Evolutionary conservation across 257 asterid genomes (phyloP), one percentile per base, ranked within the genome.

Genomic region (Nicotiana knightiana): DNA sequence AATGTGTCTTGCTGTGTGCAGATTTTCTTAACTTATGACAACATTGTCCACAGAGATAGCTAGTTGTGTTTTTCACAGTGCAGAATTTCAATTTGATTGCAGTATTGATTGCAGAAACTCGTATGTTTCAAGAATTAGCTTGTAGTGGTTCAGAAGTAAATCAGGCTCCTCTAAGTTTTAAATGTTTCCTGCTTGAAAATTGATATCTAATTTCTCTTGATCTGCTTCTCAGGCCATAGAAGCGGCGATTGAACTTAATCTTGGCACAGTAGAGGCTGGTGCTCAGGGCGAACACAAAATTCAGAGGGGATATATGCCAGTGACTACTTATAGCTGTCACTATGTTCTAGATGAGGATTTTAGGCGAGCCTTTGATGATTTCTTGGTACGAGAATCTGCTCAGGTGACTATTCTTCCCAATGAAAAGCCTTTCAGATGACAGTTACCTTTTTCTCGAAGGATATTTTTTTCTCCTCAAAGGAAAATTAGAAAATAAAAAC

Each of bases 261-360:
- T 96, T 48, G 89, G 83, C 84, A 92, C 83, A 85, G 97, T 96
- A 65, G 98, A 96, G 89, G 99, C 99, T 30, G 99, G 99, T 78
- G 99, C 99, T 51, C 99, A 96, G 85, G 99, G 99, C 6, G 99
- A 96, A 86, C 99, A 96, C 83, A 96, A 96, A 87, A 94, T 96
- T 81, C 98, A 94, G 87, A 88, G 99, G 87, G 99, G 99, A 9
- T 96, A 96, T 85, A 84, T 94, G 89, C 99, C 99, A 0, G 97
- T 88, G 55, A 75, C 90, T 21, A 96, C 98, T 83, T 94, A 94
- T 87, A 96, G 99, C 90, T 87, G 91, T 64, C 99, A 94, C 88
- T 94, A 90, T 84, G 90, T 94, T 76, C 83, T 89, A 37, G 97
- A 96, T 77, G 90, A 91, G 81, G 98, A 73, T 51, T 96, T 96